These are phyloP conservation scores for Quercus parvula DNA, from an alignment of 306 rosid species.

Conservation along the genomic window DNA sequence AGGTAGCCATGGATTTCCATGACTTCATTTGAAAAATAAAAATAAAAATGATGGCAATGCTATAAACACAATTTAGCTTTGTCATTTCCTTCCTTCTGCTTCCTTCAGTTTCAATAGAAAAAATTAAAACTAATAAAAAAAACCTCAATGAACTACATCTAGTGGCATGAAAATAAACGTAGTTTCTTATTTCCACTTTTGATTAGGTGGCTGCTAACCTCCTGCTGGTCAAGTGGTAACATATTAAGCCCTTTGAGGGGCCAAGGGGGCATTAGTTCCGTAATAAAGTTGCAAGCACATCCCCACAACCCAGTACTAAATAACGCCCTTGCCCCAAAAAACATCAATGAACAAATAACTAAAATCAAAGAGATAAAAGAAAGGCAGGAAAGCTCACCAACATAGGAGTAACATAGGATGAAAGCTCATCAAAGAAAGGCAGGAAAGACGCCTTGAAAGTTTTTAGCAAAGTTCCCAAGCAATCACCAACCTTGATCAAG, in stretches of 20 bases:
- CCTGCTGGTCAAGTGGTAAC: background rate
- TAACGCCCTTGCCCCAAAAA: background rate
- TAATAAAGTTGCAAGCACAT: background rate
- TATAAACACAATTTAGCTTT: background rate
- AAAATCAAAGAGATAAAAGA: background rate
- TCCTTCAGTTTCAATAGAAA: background rate
- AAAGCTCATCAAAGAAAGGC: constrained; percentile 91
- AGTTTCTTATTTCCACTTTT: background rate
- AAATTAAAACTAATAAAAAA: background rate
- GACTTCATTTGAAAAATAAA: background rate
- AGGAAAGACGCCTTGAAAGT: constrained; percentile 85
- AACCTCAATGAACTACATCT: background rate
- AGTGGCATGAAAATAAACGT: background rate
- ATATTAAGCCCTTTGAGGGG: background rate
- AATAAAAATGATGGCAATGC: background rate
- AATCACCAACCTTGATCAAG: constrained; percentile 76
- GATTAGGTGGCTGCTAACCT: background rate
- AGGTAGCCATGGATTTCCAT: background rate
- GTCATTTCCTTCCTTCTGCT: background rate
- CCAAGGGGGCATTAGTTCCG: background rate
- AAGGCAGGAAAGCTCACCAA: constrained; percentile 58
- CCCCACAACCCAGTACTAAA: background rate
- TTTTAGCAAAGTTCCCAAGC: constrained; percentile 92
- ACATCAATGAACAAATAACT: background rate
- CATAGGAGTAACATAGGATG: constrained; percentile 88